Evolutionary conservation across 1,139 yeast genomes (phyloP).

Genomic region (Pichia sp.): DNA sequence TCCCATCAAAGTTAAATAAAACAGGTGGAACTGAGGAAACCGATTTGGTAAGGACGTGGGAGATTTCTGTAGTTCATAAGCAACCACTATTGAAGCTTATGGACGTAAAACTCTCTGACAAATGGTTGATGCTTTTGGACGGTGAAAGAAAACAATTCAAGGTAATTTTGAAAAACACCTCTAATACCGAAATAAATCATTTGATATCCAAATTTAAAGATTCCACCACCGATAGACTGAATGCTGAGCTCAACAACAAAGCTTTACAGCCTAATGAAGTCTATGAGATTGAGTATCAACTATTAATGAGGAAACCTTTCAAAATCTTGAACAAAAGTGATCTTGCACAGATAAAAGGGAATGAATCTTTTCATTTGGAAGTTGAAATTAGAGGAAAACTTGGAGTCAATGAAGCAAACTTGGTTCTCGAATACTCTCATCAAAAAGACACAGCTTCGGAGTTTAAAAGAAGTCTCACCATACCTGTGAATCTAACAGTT

Average conservation of each 20-base stretch:
- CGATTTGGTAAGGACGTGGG: conserved; percentile 9
- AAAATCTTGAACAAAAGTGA: conserved; percentile 32
- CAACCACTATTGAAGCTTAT: conserved; percentile 62
- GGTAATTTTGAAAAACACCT: conserved; percentile 53
- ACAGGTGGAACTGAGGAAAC: neutral
- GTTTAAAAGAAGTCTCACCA: conserved; percentile 52
- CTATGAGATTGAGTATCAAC: conserved; percentile 70
- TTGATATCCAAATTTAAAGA: conserved; percentile 65
- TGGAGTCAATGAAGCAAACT: conserved; percentile 62
- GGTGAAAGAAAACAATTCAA: conserved; percentile 60
- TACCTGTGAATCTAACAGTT: conserved; percentile 67
- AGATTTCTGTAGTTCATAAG: conserved; percentile 47
- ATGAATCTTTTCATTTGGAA: conserved; percentile 36
- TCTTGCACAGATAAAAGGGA: conserved; percentile 24
- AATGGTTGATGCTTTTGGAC: conserved; percentile 74
- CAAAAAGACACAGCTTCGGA: conserved; percentile 26
- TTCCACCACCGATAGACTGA: conserved; percentile 65
- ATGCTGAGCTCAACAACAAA: conserved; percentile 39
- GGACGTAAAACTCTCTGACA: conserved; percentile 53
- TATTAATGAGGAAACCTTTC: conserved; percentile 58
- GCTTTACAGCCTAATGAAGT: conserved; percentile 55
- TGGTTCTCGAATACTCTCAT: conserved; percentile 66
- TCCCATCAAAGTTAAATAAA: conserved; percentile 9
- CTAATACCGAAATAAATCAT: conserved; percentile 52
- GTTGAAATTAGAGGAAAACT: conserved; percentile 68